Conservation (phyloP, 208 protist species). For the Trypanosoma lewisi region DNA sequence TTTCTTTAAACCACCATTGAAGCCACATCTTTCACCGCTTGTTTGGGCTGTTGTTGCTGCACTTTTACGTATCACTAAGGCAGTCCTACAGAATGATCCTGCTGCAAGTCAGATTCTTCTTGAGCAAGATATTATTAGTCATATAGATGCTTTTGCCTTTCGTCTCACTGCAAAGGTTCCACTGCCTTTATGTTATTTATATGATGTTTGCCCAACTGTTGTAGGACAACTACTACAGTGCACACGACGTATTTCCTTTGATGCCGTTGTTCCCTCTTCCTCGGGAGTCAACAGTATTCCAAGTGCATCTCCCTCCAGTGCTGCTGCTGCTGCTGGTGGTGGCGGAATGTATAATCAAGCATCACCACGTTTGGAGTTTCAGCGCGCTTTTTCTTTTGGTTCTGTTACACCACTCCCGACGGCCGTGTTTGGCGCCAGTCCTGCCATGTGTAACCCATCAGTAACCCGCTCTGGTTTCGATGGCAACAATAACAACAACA, state of each 20-base stretch:
- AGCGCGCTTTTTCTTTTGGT: slow-evolving; percentile 10
- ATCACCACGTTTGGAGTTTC: slow-evolving; percentile 1
- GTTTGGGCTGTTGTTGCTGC: slow-evolving; percentile 28
- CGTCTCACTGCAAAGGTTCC: slow-evolving; percentile 38
- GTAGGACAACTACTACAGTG: slow-evolving; percentile 17
- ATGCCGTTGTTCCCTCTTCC: slow-evolving; percentile 14
- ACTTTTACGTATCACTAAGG: slow-evolving; percentile 39
- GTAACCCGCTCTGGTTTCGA: neutral
- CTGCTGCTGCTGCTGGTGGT: too few species aligned
- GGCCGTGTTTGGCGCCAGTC: neutral
- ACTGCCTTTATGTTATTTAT: slow-evolving; percentile 43
- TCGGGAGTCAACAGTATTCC: neutral
- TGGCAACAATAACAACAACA: slow-evolving; percentile 4
- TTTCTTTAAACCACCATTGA: slow-evolving; percentile 14
- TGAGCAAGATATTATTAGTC: slow-evolving; percentile 30
- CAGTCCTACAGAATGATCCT: slow-evolving; percentile 40
- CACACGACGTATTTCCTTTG: slow-evolving; percentile 7
- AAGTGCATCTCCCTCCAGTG: neutral
- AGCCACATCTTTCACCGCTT: slow-evolving; percentile 15
- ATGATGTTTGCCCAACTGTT: slow-evolving; percentile 33
- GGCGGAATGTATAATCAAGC: slow-evolving; percentile 12
- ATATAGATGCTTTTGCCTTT: slow-evolving; percentile 42
- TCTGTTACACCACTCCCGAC: neutral
- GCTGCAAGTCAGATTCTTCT: slow-evolving; percentile 44
- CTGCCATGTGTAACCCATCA: slow-evolving; percentile 2